Base-by-base conservation (phyloP, 352 stramenopile genomes). In the Pythium scleroteichum region DNA sequence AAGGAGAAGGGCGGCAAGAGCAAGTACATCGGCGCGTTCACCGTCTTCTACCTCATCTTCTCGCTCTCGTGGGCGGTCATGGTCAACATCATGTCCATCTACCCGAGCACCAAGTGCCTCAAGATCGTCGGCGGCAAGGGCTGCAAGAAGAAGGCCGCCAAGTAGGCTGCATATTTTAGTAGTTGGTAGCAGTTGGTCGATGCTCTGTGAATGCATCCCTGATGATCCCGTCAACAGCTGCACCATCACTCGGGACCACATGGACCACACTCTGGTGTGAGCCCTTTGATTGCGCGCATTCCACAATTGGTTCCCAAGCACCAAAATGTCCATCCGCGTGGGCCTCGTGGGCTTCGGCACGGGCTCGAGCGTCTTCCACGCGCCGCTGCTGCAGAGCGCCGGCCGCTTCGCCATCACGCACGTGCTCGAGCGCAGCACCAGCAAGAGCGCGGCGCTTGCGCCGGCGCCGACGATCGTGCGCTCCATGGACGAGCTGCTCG, bases 261-360 rank as follows among this genome's bases (percentile, higher is more conserved):
- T 10, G 10, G 29, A 35, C 29, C 29, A 10, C 29, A 35, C 29
- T 35, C 29, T 35, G 29, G 10, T 10, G 5, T 5, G 29, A 35
- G 29, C 5, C 29, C 29, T 35, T 35, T 35, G 29, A 10, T 35
- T 35, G 29, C 29, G 29, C 38, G 4, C 38, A 44, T 44, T 44
- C 38, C 14, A 13, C 14, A n/a, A 19, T 44, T 20, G 13, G 3
- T 5, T 4, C 14, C 38, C 38, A 35, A 35, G 38, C 38, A 44
- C 38, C 38, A 44, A 63, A 17, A 19, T 26, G 13, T 24, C 40
- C 38, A 87, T 89, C 62, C 52, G 35, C 42, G 80, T 88, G 10
- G 82, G 82, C 2, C 76, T 92, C 66, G 76, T 90, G 10, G 82
- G 82, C 64, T 92, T 88, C 55, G 82, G 82, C 64, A 82, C 72